A percentile compares a stretch with the other conserved stretches of the same genome.
Evolutionary conservation across 345 rosid genomes (phyloP).

Genomic region (Cardamine occulta): DNA sequence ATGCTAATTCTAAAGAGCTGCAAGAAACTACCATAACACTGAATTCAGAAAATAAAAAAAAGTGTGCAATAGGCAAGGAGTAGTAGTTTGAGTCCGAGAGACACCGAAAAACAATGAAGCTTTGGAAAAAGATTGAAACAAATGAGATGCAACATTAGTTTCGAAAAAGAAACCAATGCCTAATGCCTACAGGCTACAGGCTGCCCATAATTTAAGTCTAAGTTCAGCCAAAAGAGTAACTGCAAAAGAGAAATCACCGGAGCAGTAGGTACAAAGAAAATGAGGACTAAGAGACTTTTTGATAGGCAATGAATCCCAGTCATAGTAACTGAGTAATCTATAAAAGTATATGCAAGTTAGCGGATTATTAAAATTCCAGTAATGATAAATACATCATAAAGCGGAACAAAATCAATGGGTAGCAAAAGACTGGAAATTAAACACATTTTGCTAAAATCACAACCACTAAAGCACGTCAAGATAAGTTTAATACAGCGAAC

Average conservation of each 20-base stretch:
- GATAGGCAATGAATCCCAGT: background rate
- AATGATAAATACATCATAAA: slow-evolving; percentile 4
- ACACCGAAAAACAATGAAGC: slow-evolving; percentile 9
- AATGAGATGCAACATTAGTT: slow-evolving; percentile 3
- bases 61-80: background rate
- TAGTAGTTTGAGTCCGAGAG: slow-evolving; percentile 1
- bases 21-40: slow-evolving; percentile 11
- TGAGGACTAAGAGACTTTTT: slow-evolving; percentile 10
- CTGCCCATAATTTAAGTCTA: background rate
- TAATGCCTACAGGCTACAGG: background rate
- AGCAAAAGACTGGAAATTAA: slow-evolving; percentile 1
- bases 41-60: background rate
- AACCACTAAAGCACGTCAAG: slow-evolving; percentile 23
- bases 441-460: slow-evolving; percentile 12
- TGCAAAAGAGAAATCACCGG: slow-evolving; percentile 8
- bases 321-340: background rate
- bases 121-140: slow-evolving; percentile 18
- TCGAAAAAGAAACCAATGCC: slow-evolving; percentile 1
- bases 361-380: background rate
- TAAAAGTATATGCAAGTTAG: slow-evolving; percentile 6
- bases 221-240: slow-evolving; percentile 19
- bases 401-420: slow-evolving; percentile 2
- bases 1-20: slow-evolving; percentile 11
- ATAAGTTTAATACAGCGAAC: slow-evolving; percentile 4
- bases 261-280: slow-evolving; percentile 10